Percentiles rank a stretch among this genome's conserved stretches.
Evolutionary conservation across 805 yeast genomes (phyloP).

Genomic region (Suhomyces faveliae): DNA sequence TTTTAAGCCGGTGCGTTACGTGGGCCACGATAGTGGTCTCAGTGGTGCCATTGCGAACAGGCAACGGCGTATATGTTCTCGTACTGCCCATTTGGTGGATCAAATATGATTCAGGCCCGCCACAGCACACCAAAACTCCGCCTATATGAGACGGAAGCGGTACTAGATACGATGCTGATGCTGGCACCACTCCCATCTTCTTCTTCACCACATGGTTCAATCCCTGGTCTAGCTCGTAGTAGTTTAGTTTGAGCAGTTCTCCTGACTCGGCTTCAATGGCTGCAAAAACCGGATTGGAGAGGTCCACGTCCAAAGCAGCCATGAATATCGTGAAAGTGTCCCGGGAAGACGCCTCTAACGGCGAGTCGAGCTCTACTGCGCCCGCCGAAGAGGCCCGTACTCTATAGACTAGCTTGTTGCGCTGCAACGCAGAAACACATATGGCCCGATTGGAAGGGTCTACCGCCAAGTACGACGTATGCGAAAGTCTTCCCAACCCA

Average conservation of each 20-base stretch:
- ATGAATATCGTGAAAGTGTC: slow-evolving; percentile 51
- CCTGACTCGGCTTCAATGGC: slow-evolving; percentile 63
- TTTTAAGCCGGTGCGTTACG: slow-evolving; percentile 64
- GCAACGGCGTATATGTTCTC: slow-evolving; percentile 48
- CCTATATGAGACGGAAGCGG: slow-evolving; percentile 71
- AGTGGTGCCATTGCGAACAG: slow-evolving; percentile 37
- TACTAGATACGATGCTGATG: slow-evolving; percentile 51
- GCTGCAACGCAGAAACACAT: slow-evolving; percentile 70
- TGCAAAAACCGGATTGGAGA: slow-evolving; percentile 83
- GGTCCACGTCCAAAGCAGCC: slow-evolving; percentile 68
- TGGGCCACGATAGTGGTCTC: slow-evolving; percentile 48
- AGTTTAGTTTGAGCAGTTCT: slow-evolving; percentile 43
- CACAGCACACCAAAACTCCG: slow-evolving; percentile 65
- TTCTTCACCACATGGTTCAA: slow-evolving; percentile 65
- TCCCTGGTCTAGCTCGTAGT: slow-evolving; percentile 84
- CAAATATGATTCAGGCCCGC: slow-evolving; percentile 34
- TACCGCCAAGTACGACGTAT: slow-evolving; percentile 67
- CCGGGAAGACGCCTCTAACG: slow-evolving; percentile 64
- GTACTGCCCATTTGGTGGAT: slow-evolving; percentile 46
- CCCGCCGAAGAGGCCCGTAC: slow-evolving; percentile 49
- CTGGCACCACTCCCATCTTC: slow-evolving; percentile 15
- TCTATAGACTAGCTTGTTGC: slow-evolving; percentile 67
- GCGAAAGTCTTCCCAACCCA: slow-evolving; percentile 71
- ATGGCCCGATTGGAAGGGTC: slow-evolving; percentile 74
- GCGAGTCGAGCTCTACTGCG: slow-evolving; percentile 57